Base-by-base conservation (phyloP, 2,329 filamentous ascomycete genomes). In the Colletotrichum viniferum region DNA sequence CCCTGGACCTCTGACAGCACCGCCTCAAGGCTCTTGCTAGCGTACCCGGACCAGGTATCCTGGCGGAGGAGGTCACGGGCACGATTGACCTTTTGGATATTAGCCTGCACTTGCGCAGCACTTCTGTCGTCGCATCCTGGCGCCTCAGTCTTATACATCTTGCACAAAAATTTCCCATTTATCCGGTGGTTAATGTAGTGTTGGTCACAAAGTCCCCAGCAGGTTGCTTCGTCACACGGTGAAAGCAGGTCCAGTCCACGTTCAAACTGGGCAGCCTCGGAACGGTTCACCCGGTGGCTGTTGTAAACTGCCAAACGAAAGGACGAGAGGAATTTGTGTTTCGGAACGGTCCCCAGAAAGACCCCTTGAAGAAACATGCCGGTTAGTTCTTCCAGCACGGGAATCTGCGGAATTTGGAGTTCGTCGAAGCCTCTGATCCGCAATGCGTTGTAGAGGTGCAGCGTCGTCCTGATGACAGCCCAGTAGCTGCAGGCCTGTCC, bases 71-170 rank as follows among this genome's bases (percentile, higher is more conserved):
- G 38, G 5, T 48, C 18, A 48, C 38, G 18, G 18, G 38, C 38
- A 0, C 1, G 1, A 0, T 48, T 6, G 0, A n/a, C 9, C 0
- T 48, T 48, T 12, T 48, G 18, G 5, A n/a, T 0, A n/a, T 48
- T 48, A 0, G 9, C 18, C 0, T n/a, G 38, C 38, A 2, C 9
- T 48, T 48, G 38, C 9, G 3, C 38, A 48, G 38, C 38, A 12
- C 18, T 3, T 48, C 0, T 48, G 38, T 0, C 18, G 0, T 48
- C 38, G 18, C 38, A 48, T 48, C 9, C 0, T 48, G 38, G 38
- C 38, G 6, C 0, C 9, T 48, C 18, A 3, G 9, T 48, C 3
- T 48, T 48, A 4, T 48, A 48, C 38, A n/a, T 1, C 18, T 48
- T 48, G 38, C 38, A 48, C 38, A 48, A 0, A 1, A 48, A 48